Conservation (phyloP, 225 moss, liverwort and hornwort genomes). For the Antitrichia curtipendula region DNA sequence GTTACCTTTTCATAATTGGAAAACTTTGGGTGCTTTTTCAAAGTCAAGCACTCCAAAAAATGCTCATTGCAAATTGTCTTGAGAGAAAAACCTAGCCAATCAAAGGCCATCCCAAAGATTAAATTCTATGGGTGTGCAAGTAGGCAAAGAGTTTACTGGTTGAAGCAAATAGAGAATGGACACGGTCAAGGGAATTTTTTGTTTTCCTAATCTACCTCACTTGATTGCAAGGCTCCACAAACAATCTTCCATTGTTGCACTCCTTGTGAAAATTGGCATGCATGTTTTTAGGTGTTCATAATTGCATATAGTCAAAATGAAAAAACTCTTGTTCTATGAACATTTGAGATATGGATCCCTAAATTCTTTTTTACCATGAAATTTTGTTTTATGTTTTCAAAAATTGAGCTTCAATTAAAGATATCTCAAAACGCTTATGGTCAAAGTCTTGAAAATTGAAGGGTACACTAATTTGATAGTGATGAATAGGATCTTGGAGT, state of each 20-base stretch:
- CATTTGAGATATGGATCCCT: too few species aligned
- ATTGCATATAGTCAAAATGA: not conserved
- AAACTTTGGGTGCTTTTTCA: too few species aligned
- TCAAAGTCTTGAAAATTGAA: not conserved
- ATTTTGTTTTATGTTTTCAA: not conserved
- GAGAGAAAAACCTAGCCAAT: not conserved
- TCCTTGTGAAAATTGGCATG: not conserved
- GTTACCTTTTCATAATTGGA: too few species aligned
- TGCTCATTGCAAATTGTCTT: not conserved
- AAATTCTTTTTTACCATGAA: not conserved
- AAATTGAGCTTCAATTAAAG: not conserved
- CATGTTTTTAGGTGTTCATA: not conserved
- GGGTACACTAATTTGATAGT: not conserved
- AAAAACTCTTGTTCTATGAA: not conserved
- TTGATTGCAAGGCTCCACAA: not conserved
- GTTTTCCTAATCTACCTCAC: not conserved
- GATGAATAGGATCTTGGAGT: not conserved
- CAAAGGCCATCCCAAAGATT: not conserved
- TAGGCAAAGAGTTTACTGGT: not conserved
- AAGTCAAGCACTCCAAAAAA: not conserved
- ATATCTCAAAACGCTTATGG: fast-evolving
- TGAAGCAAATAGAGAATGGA: not conserved
- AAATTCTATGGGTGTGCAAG: not conserved
- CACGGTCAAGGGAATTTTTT: not conserved
- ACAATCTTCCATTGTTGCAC: not conserved